Percentiles rank a stretch among this genome's conserved stretches.
phyloP scores from a whole-genome alignment of 257 asterid genomes.

The Lavandula angustifolia region DNA sequence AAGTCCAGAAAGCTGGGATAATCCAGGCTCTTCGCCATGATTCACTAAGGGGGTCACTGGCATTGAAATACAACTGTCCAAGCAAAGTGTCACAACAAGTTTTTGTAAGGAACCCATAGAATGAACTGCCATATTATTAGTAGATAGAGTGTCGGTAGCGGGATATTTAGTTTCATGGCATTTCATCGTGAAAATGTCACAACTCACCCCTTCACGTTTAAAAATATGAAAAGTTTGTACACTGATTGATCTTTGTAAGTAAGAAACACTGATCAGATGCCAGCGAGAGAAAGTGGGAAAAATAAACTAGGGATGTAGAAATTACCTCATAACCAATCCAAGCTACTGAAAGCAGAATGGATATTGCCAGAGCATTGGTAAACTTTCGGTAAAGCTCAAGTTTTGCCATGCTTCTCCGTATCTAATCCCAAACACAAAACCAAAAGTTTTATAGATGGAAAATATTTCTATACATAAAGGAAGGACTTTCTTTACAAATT shows the following conservation, averaged over 20 bases:
- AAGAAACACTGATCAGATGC: not conserved
- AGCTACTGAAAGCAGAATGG: constrained; percentile 86
- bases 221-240: not conserved
- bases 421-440: constrained; percentile 45
- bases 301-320: not conserved
- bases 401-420: constrained; percentile 83
- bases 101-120: not conserved
- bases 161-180: constrained; percentile 10
- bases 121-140: not conserved
- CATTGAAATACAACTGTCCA: constrained; percentile 84
- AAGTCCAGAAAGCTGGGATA: constrained; percentile 92
- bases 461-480: constrained; percentile 8
- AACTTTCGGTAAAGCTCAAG: constrained; percentile 91
- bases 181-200: not conserved
- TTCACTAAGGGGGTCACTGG: constrained; percentile 91
- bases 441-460: not conserved
- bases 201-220: constrained; percentile 6
- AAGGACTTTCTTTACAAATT: constrained; percentile 1
- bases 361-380: constrained; percentile 80
- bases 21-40: constrained; percentile 95
- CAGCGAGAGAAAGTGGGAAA: not conserved
- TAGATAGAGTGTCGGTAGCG: not conserved
- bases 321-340: constrained; percentile 98
- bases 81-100: constrained; percentile 31
- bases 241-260: not conserved